Evolutionary conservation across 192 early-diverging fungal genomes (phyloP).

Genomic region (Jimgerdemannia flammicorona): DNA sequence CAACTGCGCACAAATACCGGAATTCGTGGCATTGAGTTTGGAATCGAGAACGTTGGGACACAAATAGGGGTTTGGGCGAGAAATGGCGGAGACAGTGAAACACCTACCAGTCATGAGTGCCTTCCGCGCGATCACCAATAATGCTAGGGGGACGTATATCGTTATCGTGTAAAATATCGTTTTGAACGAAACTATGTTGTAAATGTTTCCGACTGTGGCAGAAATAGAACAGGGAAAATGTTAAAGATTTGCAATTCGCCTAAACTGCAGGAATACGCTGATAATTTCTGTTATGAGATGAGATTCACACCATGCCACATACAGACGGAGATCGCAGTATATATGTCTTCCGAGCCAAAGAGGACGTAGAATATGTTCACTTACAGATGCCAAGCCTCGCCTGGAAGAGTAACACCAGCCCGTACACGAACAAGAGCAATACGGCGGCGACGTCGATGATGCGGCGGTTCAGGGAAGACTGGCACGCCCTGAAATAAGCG

Average conservation of each 20-base stretch:
- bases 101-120: not conserved
- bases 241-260: no score
- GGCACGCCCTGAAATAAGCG: not conserved
- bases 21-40: no score
- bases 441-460: not conserved
- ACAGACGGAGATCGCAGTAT: not conserved
- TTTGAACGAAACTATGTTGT: not conserved
- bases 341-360: no score
- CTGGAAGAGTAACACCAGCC: not conserved
- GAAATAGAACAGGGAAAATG: no score
- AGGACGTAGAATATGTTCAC: no score
- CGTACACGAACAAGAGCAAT: not conserved
- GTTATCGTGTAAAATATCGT: not conserved
- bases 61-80: no score
- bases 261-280: no score
- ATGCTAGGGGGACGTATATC: not conserved
- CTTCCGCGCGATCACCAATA: not conserved
- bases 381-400: not conserved
- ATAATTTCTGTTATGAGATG: no score
- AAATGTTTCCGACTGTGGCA: not conserved
- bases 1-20: not conserved
- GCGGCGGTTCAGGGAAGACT: not conserved
- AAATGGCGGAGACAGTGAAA: not conserved
- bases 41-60: no score
- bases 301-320: no score